Evolutionary conservation across 1,139 yeast genomes (phyloP).

Genomic region (Hemisphaericaspora xylofermentans): DNA sequence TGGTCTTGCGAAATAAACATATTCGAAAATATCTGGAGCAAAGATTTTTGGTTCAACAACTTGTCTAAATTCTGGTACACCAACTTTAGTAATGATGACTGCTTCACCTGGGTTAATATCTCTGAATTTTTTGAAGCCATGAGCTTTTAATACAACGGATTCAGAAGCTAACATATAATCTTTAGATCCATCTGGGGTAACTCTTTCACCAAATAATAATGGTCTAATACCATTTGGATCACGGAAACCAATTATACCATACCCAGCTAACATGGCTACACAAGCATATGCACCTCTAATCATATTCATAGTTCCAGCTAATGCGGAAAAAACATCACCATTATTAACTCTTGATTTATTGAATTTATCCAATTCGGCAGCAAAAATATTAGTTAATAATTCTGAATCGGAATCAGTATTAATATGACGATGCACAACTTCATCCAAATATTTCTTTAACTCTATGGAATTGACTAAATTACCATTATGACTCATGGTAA

Average conservation of each 20-base stretch:
- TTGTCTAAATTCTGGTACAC: constrained; percentile 79
- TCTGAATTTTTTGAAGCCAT: constrained; percentile 74
- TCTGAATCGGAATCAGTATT: constrained; percentile 97
- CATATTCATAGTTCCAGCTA: constrained; percentile 73
- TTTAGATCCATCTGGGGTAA: constrained; percentile 64
- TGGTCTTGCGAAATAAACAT: constrained; percentile 96
- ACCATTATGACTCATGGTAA: constrained; percentile 88
- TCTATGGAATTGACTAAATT: constrained; percentile 86
- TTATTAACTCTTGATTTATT: constrained; percentile 92
- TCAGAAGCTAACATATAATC: constrained; percentile 97
- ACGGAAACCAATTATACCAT: constrained; percentile 91
- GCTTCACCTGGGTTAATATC: constrained; percentile 96
- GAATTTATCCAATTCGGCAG: constrained; percentile 85
- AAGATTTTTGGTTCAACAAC: constrained; percentile 76
- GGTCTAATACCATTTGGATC: constrained; percentile 98
- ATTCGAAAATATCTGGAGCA: constrained; percentile 95
- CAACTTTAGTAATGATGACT: constrained; percentile 79
- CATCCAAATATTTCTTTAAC: constrained; percentile 78
- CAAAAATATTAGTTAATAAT: constrained; percentile 82
- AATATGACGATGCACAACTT: constrained; percentile 92
- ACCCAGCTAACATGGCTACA: constrained; percentile 93
- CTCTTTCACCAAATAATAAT: constrained; percentile 77
- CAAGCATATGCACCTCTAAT: constrained; percentile 97
- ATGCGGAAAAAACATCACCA: constrained; percentile 82
- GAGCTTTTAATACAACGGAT: constrained; percentile 93